phyloP scores from a whole-genome alignment of 2,329 filamentous ascomycete genomes.

The Colletotrichum sublineola region DNA sequence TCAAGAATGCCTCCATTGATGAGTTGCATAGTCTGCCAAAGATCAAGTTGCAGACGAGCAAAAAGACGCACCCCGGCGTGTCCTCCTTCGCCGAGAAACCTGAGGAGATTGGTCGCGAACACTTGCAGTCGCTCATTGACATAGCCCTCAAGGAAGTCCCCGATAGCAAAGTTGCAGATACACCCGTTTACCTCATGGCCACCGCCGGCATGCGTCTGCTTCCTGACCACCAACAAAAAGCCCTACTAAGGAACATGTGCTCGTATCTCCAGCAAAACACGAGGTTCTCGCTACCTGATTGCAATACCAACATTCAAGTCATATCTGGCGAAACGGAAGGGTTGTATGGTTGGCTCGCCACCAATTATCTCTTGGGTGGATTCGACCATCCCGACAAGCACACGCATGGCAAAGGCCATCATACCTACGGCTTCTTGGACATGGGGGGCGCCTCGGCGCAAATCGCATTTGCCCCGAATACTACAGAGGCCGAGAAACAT shows the following conservation, averaged over 20 bases:
- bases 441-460: constrained; percentile 99
- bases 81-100: constrained; percentile 89
- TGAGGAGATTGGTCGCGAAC: constrained; percentile 81
- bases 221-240: constrained; percentile 77
- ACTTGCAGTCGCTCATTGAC: constrained; percentile 83
- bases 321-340: constrained; percentile 97
- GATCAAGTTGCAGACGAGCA: constrained; percentile 86
- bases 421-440: constrained; percentile 96
- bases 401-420: constrained; percentile 86
- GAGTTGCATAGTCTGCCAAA: constrained; percentile 80
- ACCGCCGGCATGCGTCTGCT: constrained; percentile 95
- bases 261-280: constrained; percentile 83
- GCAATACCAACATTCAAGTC: constrained; percentile 88
- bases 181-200: constrained; percentile 93
- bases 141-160: constrained; percentile 87
- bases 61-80: constrained; percentile 94
- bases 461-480: constrained; percentile 96
- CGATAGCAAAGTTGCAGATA: constrained; percentile 80
- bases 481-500: constrained; percentile 90
- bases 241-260: constrained; percentile 84
- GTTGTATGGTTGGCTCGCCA: constrained; percentile 96
- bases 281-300: constrained; percentile 89
- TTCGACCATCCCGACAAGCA: constrained; percentile 85
- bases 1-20: constrained; percentile 62
- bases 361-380: constrained; percentile 93